Evolutionary conservation across 768 basidiomycete species (phyloP).

Genomic region (Amanita inopinata): DNA sequence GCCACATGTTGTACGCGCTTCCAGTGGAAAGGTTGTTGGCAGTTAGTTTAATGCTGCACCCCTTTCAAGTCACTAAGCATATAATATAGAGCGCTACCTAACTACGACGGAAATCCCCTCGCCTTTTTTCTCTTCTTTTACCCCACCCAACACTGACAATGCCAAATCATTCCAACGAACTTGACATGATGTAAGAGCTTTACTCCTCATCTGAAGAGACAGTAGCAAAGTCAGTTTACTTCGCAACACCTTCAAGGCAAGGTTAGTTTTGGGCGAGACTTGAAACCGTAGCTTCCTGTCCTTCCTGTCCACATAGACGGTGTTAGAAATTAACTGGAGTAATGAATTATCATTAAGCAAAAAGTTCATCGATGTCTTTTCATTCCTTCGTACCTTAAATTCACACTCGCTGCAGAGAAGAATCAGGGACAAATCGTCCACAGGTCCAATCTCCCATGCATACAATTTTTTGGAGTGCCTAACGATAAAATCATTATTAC

Average conservation of each 20-base stretch:
- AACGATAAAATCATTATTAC: slow-evolving; percentile 6
- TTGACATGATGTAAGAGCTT: slow-evolving; percentile 48
- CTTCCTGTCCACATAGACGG: slow-evolving; percentile 58
- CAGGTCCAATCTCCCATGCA: slow-evolving; percentile 88
- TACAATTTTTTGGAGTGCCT: slow-evolving; percentile 94
- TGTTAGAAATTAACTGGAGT: slow-evolving; percentile 57
- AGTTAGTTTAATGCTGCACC: too few relatives aligned
- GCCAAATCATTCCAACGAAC: slow-evolving; percentile 67
- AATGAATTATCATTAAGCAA: neutral
- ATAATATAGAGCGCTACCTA: slow-evolving; percentile 3
- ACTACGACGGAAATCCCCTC: slow-evolving; percentile 1
- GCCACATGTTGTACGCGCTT: too few relatives aligned
- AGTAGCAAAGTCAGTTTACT: slow-evolving; percentile 49
- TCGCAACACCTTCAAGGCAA: slow-evolving; percentile 78
- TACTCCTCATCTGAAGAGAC: slow-evolving; percentile 57
- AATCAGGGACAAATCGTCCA: slow-evolving; percentile 73
- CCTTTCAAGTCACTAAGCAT: too few relatives aligned
- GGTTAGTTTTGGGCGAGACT: slow-evolving; percentile 55
- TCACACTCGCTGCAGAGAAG: slow-evolving; percentile 88
- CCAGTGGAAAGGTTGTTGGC: too few relatives aligned
- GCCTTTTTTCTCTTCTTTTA: slow-evolving; percentile 28
- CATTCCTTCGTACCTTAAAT: slow-evolving; percentile 47
- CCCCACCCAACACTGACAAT: slow-evolving; percentile 48
- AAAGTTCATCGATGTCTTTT: neutral
- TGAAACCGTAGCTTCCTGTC: slow-evolving; percentile 82